Evolutionary conservation across 1,284 basidiomycete genomes (phyloP), one percentile per base, ranked within the genome.

Genomic region (Naganishia albida): DNA sequence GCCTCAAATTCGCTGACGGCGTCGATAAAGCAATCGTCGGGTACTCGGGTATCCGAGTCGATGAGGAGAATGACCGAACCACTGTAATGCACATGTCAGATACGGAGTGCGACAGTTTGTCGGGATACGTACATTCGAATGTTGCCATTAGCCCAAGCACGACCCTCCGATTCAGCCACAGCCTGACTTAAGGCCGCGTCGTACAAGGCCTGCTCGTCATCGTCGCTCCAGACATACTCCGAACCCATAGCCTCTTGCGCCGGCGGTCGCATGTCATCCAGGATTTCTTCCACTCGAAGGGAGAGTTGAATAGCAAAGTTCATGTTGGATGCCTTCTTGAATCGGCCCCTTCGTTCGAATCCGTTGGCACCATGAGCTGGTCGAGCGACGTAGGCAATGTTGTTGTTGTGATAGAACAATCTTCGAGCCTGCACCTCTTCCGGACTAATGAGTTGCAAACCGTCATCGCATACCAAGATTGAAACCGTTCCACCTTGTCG

Each of bases 241-340:
- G 55, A 6, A 15, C 54, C 53, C 44, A 56, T 30, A 68, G 46
- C 53, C 72, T 71, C 26, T 68, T 68, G 44, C 43, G 78, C 74
- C 56, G 74, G 75, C 46, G 54, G 79, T 57, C 81, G 77, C 10
- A 81, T 73, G 20, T 75, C 75, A 62, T 79, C 78, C 46, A 48
- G 20, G 20, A 48, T 18, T 20, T 48, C 46, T 48, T 48, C 46
- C 3, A 48, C 46, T 23, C 76, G 84, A 49, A 91, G 78, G n/a
- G 88, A 89, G 7, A 92, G 82, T 50, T 82, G 81, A 38, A 90
- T 84, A 1, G 84, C 89, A 74, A 90, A 91, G 77, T 93, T 93
- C 88, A 93, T 89, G 77, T 93, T 93, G 0, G 86, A 87, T 0
- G 89, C 90, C 78, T 93, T 93, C 83, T 93, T 92, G 83, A 92